Base-by-base conservation (phyloP, 2,329 filamentous ascomycete genomes). In the Pyricularia pennisetigena region DNA sequence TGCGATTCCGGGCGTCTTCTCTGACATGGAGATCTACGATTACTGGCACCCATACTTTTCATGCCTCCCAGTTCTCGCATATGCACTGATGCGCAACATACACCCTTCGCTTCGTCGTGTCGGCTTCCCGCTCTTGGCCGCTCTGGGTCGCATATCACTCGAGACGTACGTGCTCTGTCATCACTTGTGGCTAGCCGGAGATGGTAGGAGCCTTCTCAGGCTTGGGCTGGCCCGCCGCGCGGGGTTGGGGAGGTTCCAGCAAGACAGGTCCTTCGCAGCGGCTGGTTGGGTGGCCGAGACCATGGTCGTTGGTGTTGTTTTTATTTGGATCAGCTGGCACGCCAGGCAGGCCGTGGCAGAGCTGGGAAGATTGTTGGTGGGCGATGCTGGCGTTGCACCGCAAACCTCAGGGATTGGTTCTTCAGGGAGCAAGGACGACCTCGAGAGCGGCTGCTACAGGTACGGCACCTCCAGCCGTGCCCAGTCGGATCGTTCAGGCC, bases 111-210 rank as follows among this genome's bases (percentile, higher is more conserved):
- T 81, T 1, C 86, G 86, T 30, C 59, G 59, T 26, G 57, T 24
- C 23, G 57, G 57, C 5, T n/a, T 61, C 2, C n/a, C 57, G 4
- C 23, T 26, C 4, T 26, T 26, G 3, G 82, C 84, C 0, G 85
- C 81, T 77, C 75, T 90, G 2, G 87, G 88, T 1, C 78, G 79
- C 6, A 83, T 82, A 69, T 85, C 85, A 0, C 80, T 88, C 1
- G 87, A 89, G 75, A 83, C 85, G 0, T 88, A 85, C 70, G 79
- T 87, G 6, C 76, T 90, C 54, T 85, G 88, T 71, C 83, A 83
- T 73, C 88, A 90, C 73, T 79, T 88, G 67, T 87, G 85, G 82
- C 81, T 89, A 9, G 85, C 85, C 1, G 85, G 82, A 2, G 85
- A 89, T 71, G 83, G 84, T 2, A 82, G 80, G 35, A 85, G 83